Evolutionary conservation across 371 early-diverging fungal genomes (phyloP), one percentile per base, ranked within the genome.

Genomic region (Apophysomyces ossiformis): DNA sequence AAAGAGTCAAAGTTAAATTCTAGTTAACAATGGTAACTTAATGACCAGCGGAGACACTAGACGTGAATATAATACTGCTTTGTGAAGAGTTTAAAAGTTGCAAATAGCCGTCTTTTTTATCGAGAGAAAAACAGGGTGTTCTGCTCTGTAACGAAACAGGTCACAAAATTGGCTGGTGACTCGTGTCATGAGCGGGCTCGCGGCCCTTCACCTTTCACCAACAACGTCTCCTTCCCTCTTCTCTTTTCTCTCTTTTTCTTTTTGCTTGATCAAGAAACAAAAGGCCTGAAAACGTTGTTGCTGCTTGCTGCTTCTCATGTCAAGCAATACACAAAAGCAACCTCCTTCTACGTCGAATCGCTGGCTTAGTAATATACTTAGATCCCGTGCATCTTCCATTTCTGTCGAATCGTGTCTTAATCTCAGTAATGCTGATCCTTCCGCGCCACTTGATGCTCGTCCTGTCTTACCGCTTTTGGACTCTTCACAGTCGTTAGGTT

Each of bases 351-450:
- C 61, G 15, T 59, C 72, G 44, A 74, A 74, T 59, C 69, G 68
- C 47, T 82, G 83, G 83, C 65, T 82, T 16, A 75, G 75, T 47
- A 79, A 75, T 58, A 76, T 82, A 43, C 75, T 82, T 68, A 76
- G 83, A 57, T 73, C 83, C 18, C 76, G 78, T 36, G 72, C 80
- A 18, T 74, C 76, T 2, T 79, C 81, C 13, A 65, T 79, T 35
- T 69, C 84, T 18, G 74, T 83, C 8, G 84, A 83, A 70, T 73
- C 84, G 7, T 81, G 79, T 65, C 70, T 83, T 13, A 81, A 83
- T 61, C 36, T 81, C 21, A 68, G 68, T 15, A 69, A 63, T 57
- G 56, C 60, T 38, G 76, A 78, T 63, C 71, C 76, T 16, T 68
- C 74, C 1, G 67, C 59, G 3, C 75, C 81, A n/a, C 67, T 83